A percentile compares a stretch with the other conserved stretches of the same genome.
Evolutionary conservation across 108 stramenopile species (phyloP).

Genomic region (Mediolabrus comicus): DNA sequence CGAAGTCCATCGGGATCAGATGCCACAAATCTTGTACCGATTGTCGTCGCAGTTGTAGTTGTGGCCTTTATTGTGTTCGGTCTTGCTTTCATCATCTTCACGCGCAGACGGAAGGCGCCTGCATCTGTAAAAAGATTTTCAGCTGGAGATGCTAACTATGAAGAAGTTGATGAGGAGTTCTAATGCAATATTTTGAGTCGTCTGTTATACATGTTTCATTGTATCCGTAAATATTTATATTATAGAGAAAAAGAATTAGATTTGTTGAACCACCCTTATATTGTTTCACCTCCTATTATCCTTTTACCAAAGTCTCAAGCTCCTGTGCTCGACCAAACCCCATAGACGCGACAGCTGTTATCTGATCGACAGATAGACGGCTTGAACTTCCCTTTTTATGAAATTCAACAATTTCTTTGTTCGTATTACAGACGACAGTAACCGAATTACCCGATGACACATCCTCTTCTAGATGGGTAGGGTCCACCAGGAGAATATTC

Average conservation of each 20-base stretch:
- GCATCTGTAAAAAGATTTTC: not conserved
- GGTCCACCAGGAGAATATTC: conserved; percentile 33
- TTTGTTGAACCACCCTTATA: not conserved
- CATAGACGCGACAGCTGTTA: conserved; percentile 27
- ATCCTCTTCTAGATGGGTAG: conserved; percentile 42
- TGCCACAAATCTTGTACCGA: conserved; percentile 18
- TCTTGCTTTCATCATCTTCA: conserved; percentile 20
- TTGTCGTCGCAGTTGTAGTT: conserved; percentile 27
- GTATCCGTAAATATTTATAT: not conserved
- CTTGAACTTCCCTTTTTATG: conserved; percentile 34
- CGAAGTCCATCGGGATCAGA: not conserved
- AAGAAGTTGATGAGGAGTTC: not conserved
- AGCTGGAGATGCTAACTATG: not conserved
- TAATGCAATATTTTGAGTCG: not conserved
- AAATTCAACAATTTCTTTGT: conserved; percentile 28
- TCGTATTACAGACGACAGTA: conserved; percentile 37
- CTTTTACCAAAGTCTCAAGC: conserved; percentile 21
- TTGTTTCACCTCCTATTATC: not conserved
- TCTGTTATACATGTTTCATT: not conserved
- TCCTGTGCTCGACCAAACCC: conserved; percentile 37
- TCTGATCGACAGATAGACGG: conserved; percentile 23
- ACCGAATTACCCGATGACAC: conserved; percentile 28
- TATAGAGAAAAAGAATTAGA: not conserved
- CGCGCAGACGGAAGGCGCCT: conserved; percentile 14
- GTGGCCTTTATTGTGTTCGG: conserved; percentile 34